Evolutionary conservation across 2,329 filamentous ascomycete species (phyloP), one percentile per base, ranked within the genome.

Genomic region (Diaporthe citri): DNA sequence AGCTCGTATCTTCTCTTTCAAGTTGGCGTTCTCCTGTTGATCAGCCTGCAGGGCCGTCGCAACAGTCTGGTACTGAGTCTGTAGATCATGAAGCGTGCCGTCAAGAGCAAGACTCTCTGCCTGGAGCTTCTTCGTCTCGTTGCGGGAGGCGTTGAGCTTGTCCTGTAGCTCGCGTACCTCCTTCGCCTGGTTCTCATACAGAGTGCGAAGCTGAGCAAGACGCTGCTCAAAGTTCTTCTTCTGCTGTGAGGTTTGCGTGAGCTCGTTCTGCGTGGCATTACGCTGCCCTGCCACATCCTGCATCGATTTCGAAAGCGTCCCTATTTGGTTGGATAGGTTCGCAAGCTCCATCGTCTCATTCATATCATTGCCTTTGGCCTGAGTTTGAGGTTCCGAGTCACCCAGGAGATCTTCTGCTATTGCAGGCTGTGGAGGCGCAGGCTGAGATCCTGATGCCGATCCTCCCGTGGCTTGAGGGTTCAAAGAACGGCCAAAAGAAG

Each of bases 321-420:
- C 93, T 77, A 99, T 95, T 83, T 98, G 97, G 82, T 97, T 98
- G 0, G 96, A 98, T 79, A 99, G 88, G 82, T 99, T 98, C 70
- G 96, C 97, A 74, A 99, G 89, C 83, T 99, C 97, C 0, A 94
- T 93, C 3, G 96, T 97, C 81, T 99, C 97, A 77, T 92, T 93
- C 0, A 94, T 97, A 36, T 98, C 87, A 82, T 94, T 97, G 83
- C 94, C 97, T 84, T 93, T 96, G 73, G 96, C 92, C 46, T 69
- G 72, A 15, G 71, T 55, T 80, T 97, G 95, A 1, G 94, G 93
- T 78, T 98, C 96, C 78, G 93, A 93, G 79, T 98, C 96, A 22
- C 94, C 95, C n/a, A 99, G 88, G 10, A 98, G 88, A 83, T 98
- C 97, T 79, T 98, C 95, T 69, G 93, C 88, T 13, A 88, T 87